phyloP scores from a whole-genome alignment of 306 rosid genomes.

The Vicia villosa region DNA sequence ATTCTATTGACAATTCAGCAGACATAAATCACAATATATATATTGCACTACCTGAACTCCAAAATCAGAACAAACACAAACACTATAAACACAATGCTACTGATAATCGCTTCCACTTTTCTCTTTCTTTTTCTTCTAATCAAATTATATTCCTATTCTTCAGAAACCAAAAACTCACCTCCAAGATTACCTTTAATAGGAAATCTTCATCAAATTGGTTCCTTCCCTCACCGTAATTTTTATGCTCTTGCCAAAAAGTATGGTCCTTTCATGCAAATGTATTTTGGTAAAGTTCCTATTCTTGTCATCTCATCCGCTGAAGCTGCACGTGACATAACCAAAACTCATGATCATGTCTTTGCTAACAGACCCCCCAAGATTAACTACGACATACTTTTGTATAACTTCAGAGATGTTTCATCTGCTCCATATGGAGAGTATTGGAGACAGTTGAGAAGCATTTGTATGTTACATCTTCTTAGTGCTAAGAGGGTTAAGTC shows the following conservation, averaged over 20 bases:
- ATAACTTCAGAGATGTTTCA: constrained; percentile 44
- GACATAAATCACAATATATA: too few species aligned
- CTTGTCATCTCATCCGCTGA: constrained; percentile 51
- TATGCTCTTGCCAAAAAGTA: constrained; percentile 40
- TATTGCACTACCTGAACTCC: too few species aligned
- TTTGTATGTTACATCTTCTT: constrained; percentile 41
- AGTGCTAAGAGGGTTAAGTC: constrained; percentile 40
- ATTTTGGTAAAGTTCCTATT: constrained; percentile 40
- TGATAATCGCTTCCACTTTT: too few species aligned
- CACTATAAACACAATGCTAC: too few species aligned
- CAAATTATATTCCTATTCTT: constrained; percentile 28
- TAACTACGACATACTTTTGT: constrained; percentile 34
- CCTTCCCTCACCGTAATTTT: constrained; percentile 45
- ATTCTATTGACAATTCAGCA: too few species aligned
- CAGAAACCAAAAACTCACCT: constrained; percentile 34
- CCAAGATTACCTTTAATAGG: constrained; percentile 55
- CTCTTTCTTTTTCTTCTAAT: constrained; percentile 4
- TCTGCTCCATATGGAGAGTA: constrained; percentile 53
- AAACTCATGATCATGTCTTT: constrained; percentile 48
- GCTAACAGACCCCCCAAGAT: constrained; percentile 27
- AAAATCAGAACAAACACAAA: too few species aligned
- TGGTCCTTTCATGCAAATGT: constrained; percentile 58
- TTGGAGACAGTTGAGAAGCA: constrained; percentile 54
- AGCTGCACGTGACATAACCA: constrained; percentile 48
- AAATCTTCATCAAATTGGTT: constrained; percentile 56